These are phyloP conservation scores for Knoxdaviesia proteae DNA, from an alignment of 2,329 filamentous ascomycete species.

Conservation along the genomic window DNA sequence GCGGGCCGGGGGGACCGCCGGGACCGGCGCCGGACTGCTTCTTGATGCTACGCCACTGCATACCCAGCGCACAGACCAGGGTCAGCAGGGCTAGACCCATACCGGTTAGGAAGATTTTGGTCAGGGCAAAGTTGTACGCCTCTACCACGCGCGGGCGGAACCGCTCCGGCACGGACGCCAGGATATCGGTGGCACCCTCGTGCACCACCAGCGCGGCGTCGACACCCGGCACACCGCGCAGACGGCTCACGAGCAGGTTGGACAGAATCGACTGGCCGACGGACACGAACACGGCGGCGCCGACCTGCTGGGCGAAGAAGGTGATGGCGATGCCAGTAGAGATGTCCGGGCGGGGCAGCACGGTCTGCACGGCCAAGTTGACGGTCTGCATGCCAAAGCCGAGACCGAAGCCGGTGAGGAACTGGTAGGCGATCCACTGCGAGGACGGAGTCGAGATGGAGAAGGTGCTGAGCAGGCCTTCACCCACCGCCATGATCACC, in stretches of 20 bases:
- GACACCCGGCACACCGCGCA: constrained; percentile 20
- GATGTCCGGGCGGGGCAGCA: constrained; percentile 28
- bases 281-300: constrained; percentile 35
- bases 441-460: constrained; percentile 20
- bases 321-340: constrained; percentile 32
- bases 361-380: constrained; percentile 33
- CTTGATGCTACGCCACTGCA: constrained; percentile 52
- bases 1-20: background rate
- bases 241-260: constrained; percentile 19
- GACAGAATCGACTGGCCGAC: constrained; percentile 33
- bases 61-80: constrained; percentile 32
- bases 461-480: constrained; percentile 37
- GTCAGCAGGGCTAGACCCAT: constrained; percentile 33
- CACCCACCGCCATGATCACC: constrained; percentile 26
- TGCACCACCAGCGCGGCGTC: constrained; percentile 21
- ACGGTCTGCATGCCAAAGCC: constrained; percentile 38
- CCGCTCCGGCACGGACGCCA: constrained; percentile 24
- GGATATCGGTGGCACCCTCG: constrained; percentile 39
- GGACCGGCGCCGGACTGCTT: constrained; percentile 12
- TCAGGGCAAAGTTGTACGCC: constrained; percentile 45
- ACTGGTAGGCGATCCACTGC: constrained; percentile 40
- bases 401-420: constrained; percentile 35
- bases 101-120: constrained; percentile 39
- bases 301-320: constrained; percentile 38
- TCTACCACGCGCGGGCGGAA: constrained; percentile 30